Base-by-base conservation (phyloP, 1,139 yeast genomes). In the Scheffersomyces lignicola region DNA sequence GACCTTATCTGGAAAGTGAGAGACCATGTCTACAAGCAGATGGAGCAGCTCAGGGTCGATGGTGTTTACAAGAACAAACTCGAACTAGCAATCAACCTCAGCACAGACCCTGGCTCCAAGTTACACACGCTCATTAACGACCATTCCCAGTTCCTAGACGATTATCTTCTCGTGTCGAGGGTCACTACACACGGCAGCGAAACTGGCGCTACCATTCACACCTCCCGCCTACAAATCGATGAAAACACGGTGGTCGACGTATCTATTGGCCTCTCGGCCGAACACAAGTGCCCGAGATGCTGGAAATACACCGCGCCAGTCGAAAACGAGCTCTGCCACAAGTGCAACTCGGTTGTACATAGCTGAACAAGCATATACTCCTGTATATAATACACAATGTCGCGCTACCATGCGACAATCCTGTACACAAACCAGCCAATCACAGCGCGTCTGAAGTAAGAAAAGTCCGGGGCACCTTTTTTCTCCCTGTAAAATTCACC, bases 271-370 rank as follows among this genome's bases (percentile, higher is more conserved):
- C 70, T 69, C 4, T 74, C 88, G 0, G 44, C 59, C 0, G 53
- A 62, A 4, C 60, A 62, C 35, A 88, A 88, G 51, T 92, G 98
- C 56, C 95, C 96, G 2, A 73, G 98, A 52, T 92, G 98, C 58
- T 92, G 98, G 98, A 87, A 87, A 51, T 80, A 63, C 51, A 76
- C 76, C 11, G 69, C 95, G 0, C 56, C 55, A 0, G 50, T 45
- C 1, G 79, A 72, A 30, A 79, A 77, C 11, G 53, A 54, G 2
- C 65, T 90, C 21, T 92, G 98, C 56, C 39, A 40, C 0, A 76
- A 94, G 47, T 90, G 97, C 61, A 77, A 73, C 7, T 35, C 43
- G 0, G 71, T 63, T 13, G 47, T 49, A 12, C 32, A 30, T 18
- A n/a, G n/a, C n/a, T n/a, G n/a, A n/a, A n/a, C n/a, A n/a, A n/a